Percentiles rank a stretch among this genome's conserved stretches.
Conservation (phyloP, 805 yeast species). For the Jamesozyma piceae region DNA sequence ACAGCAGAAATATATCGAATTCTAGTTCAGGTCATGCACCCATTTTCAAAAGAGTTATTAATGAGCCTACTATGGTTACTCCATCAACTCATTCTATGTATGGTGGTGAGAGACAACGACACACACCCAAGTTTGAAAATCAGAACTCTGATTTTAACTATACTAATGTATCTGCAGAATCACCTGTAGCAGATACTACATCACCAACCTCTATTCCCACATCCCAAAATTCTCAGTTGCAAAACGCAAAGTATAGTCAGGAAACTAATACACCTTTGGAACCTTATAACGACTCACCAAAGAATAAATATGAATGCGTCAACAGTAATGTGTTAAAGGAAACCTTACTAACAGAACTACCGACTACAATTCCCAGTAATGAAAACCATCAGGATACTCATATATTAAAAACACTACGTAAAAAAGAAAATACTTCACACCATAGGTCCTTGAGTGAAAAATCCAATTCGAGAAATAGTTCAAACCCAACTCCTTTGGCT, state of each 20-base stretch:
- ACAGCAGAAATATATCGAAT: background rate
- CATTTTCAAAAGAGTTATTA: background rate
- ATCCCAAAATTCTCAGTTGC: slow-evolving; percentile 20
- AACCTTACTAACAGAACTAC: background rate
- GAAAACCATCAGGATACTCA: background rate
- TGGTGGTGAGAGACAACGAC: no score
- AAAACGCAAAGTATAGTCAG: slow-evolving; percentile 5
- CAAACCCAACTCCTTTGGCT: slow-evolving; percentile 1
- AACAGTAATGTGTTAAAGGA: background rate
- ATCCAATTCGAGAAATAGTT: background rate
- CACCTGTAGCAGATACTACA: slow-evolving; percentile 26
- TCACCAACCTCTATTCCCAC: slow-evolving; percentile 26
- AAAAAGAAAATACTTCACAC: background rate
- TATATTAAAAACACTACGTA: background rate
- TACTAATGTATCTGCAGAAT: background rate
- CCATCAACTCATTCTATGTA: background rate
- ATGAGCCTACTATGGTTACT: background rate
- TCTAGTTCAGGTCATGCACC: background rate
- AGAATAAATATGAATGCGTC: background rate
- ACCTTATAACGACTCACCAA: background rate
- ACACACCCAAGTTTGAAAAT: background rate
- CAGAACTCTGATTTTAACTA: background rate
- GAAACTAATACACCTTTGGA: background rate
- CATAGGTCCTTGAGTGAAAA: background rate
- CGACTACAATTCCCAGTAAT: background rate